Evolutionary conservation across 2,329 filamentous ascomycete genomes (phyloP).

Genomic region (Fusarium austroafricanum): DNA sequence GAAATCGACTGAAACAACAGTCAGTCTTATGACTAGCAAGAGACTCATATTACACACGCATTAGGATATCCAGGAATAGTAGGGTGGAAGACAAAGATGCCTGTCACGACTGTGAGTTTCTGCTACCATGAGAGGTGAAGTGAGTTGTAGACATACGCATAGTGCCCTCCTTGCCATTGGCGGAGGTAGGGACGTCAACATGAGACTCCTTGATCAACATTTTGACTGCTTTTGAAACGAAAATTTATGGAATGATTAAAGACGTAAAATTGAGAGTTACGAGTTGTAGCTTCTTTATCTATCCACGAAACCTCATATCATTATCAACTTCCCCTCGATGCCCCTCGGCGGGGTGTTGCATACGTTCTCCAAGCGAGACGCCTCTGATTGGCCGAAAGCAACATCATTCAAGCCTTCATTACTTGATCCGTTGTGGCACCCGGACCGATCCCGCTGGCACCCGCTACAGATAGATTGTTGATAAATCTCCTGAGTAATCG

Average conservation of each 20-base stretch:
- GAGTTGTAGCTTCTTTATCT: slow-evolving; percentile 6
- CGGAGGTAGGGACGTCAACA: slow-evolving; percentile 62
- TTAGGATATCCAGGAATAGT: slow-evolving; percentile 86
- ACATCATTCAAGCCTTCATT: slow-evolving; percentile 30
- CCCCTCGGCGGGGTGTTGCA: slow-evolving; percentile 39
- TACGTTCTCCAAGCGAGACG: slow-evolving; percentile 10
- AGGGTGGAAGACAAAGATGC: slow-evolving; percentile 90
- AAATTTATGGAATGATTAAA: background rate
- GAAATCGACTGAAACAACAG: slow-evolving; percentile 68
- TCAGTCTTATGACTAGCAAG: slow-evolving; percentile 5
- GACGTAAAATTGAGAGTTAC: background rate
- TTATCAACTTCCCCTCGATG: slow-evolving; percentile 31
- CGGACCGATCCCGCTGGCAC: slow-evolving; percentile 28
- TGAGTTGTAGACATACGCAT: slow-evolving; percentile 58
- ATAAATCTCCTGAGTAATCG: background rate
- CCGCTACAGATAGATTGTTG: background rate
- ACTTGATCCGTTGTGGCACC: slow-evolving; percentile 18
- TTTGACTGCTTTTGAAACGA: slow-evolving; percentile 4
- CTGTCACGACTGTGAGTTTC: slow-evolving; percentile 57
- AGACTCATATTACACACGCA: slow-evolving; percentile 65
- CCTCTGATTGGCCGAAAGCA: slow-evolving; percentile 26
- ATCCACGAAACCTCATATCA: slow-evolving; percentile 24
- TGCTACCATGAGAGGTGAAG: slow-evolving; percentile 25
- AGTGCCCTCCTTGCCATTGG: slow-evolving; percentile 64
- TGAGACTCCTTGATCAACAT: slow-evolving; percentile 68